Evolutionary conservation across 176 grass and related monocot genomes (phyloP), one percentile per base, ranked within the genome.

Genomic region (Saccharum spontaneum): DNA sequence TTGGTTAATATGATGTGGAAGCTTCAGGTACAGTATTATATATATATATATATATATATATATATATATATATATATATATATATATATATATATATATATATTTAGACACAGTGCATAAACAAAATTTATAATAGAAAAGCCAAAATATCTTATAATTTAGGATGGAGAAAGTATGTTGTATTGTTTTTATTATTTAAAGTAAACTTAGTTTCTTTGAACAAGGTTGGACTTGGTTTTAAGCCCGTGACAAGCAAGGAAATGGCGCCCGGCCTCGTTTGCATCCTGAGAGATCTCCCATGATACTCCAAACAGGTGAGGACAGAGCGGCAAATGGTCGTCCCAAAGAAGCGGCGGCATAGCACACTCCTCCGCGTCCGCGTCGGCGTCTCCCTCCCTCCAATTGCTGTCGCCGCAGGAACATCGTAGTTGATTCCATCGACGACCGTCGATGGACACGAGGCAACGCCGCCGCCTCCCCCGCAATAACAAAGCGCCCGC

Each of bases 381-480:
- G 33, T n/a, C n/a, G 4, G 41, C 33, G 10, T 69, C 78, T 30
- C 50, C 50, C 17, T 55, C 50, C 16, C 17, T 55, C 52, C 8
- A n/a, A 3, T 67, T 45, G 40, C 18, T 49, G 73, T 52, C 6
- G 48, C 73, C 36, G n/a, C 12, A 44, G 78, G 6, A 52, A 24
- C 78, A 52, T 81, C 41, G 72, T 36, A 22, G 10, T 31, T 65
- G 49, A 38, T 54, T 84, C 82, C 83, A 57, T 75, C 20, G 71
- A 45, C 43, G 78, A 24, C 33, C 69, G 45, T 87, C 78, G 86
- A 87, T 87, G 76, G 63, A 15, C 45, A 55, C 79, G 79, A 87
- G 87, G 87, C 63, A 10, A 3, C 16, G 55, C 23, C 33, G 11
- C 57, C 67, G 55, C 55, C 55, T 50, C 71, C 60, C 31, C 10